Percentiles rank a stretch among this genome's conserved stretches.
Conservation (phyloP, 2,329 filamentous ascomycete genomes). For the Orbilia javanica region DNA sequence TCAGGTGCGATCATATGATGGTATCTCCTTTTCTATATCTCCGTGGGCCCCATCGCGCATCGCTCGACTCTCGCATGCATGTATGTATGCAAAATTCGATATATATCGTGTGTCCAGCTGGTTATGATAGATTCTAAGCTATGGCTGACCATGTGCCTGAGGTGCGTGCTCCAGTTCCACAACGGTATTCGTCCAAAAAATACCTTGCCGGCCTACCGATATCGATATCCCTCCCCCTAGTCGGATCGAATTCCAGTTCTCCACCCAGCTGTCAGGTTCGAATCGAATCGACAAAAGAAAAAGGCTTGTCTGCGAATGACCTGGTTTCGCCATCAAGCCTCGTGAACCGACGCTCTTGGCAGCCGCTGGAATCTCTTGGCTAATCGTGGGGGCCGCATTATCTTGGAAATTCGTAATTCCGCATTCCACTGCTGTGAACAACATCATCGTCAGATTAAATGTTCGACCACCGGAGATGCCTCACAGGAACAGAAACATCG, state of each 20-base stretch:
- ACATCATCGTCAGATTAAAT: conserved; percentile 33
- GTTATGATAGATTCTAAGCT: too few species aligned
- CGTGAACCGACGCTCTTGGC: conserved; percentile 26
- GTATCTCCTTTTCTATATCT: neutral
- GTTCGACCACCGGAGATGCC: conserved; percentile 39
- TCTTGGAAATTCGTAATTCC: conserved; percentile 3
- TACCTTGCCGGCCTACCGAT: conserved; percentile 15
- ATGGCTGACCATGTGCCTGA: neutral
- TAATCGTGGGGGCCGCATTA: conserved; percentile 22
- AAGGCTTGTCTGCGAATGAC: conserved; percentile 22
- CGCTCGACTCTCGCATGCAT: too few species aligned
- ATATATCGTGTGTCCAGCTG: neutral
- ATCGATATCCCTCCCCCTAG: conserved; percentile 10
- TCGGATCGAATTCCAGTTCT: conserved; percentile 9
- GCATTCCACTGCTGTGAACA: neutral
- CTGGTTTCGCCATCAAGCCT: conserved; percentile 30
- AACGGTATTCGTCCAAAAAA: conserved; percentile 13
- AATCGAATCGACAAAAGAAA: neutral
- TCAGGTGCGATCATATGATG: neutral
- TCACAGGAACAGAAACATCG: conserved; percentile 46
- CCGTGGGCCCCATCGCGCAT: too few species aligned
- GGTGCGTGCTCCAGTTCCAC: conserved; percentile 16
- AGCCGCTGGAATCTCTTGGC: conserved; percentile 19
- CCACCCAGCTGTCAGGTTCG: conserved; percentile 16
- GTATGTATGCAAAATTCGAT: neutral